Conservation (phyloP, 768 basidiomycete genomes). For the Tephrocybe sp. region DNA sequence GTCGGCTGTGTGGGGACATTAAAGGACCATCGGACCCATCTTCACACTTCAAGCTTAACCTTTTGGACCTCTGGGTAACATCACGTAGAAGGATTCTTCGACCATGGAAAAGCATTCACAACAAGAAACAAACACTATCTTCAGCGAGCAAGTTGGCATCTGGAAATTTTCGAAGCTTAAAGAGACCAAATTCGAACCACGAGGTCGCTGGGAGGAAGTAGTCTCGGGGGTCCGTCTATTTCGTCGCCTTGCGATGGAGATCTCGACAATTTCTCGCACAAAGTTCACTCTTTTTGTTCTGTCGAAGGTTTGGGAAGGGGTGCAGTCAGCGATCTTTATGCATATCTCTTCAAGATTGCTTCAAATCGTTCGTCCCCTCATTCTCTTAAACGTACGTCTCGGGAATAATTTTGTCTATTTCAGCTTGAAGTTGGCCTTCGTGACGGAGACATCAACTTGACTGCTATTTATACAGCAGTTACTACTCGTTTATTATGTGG, state of each 20-base stretch:
- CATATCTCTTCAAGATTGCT: conserved; percentile 23
- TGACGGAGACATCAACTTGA: conserved; percentile 15
- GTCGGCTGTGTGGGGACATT: no score
- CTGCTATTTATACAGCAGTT: conserved; percentile 16
- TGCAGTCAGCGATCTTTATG: conserved; percentile 24
- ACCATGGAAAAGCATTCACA: no score
- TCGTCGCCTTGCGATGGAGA: conserved; percentile 19
- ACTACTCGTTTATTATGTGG: conserved; percentile 18
- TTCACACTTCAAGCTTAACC: no score
- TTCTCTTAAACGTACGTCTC: not conserved
- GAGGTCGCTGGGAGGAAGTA: conserved; percentile 6
- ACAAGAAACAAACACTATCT: no score
- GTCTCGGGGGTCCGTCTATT: conserved; percentile 17
- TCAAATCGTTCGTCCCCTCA: conserved; percentile 15
- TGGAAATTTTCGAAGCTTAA: conserved; percentile 17
- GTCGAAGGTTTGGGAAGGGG: conserved; percentile 22
- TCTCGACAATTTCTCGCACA: conserved; percentile 19
- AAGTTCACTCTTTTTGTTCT: conserved; percentile 21
- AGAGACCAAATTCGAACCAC: conserved; percentile 6
- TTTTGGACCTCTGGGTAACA: no score
- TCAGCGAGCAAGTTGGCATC: conserved; percentile 20
- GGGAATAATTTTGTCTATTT: not conserved
- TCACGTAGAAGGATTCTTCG: no score
- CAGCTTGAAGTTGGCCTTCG: conserved; percentile 23
- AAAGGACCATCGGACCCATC: no score